Evolutionary conservation across 352 stramenopile genomes (phyloP).

Genomic region (Phytophthora crassamura): DNA sequence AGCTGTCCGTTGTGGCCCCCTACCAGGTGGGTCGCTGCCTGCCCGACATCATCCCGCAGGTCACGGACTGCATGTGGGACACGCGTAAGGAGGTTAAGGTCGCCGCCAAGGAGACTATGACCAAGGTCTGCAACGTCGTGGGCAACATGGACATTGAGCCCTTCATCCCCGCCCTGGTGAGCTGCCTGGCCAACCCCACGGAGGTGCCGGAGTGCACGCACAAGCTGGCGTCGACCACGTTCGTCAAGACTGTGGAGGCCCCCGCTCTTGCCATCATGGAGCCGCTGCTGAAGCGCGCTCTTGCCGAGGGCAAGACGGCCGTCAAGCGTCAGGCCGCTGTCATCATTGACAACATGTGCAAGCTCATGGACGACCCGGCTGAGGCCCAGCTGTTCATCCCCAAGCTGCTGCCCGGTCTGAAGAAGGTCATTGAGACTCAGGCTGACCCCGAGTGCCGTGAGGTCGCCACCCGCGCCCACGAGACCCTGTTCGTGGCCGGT

Average conservation of each 20-base stretch:
- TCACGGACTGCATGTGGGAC: constrained; percentile 99
- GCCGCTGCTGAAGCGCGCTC: constrained; percentile 95
- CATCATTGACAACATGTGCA: constrained; percentile 99
- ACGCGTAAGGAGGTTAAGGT: constrained; percentile 98
- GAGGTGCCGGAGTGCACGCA: constrained; percentile 99
- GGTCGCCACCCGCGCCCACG: constrained; percentile 94
- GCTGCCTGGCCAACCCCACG: constrained; percentile 96
- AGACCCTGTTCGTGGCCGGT: constrained; percentile 94
- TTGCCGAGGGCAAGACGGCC: constrained; percentile 96
- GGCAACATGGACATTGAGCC: constrained; percentile 99
- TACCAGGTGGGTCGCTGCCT: constrained; percentile 96
- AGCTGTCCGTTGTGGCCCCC: constrained; percentile 92
- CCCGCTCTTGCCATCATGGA: constrained; percentile 97
- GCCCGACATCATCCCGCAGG: constrained; percentile 96
- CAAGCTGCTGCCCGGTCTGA: constrained; percentile 96
- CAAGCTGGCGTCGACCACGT: constrained; percentile 98
- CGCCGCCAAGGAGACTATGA: constrained; percentile 95
- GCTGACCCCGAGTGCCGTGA: constrained; percentile 97
- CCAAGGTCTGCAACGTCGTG: constrained; percentile 95
- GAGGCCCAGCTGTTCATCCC: constrained; percentile 98
- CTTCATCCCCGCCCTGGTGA: constrained; percentile 98
- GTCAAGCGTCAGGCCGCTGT: constrained; percentile 98
- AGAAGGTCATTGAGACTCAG: constrained; percentile 96
- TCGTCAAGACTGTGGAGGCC: constrained; percentile 98
- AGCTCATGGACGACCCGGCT: constrained; percentile 97